A percentile compares a stretch with the other conserved stretches of the same genome.
phyloP scores from a whole-genome alignment of 2,329 filamentous ascomycete species.

The Achaetomium macrosporum region DNA sequence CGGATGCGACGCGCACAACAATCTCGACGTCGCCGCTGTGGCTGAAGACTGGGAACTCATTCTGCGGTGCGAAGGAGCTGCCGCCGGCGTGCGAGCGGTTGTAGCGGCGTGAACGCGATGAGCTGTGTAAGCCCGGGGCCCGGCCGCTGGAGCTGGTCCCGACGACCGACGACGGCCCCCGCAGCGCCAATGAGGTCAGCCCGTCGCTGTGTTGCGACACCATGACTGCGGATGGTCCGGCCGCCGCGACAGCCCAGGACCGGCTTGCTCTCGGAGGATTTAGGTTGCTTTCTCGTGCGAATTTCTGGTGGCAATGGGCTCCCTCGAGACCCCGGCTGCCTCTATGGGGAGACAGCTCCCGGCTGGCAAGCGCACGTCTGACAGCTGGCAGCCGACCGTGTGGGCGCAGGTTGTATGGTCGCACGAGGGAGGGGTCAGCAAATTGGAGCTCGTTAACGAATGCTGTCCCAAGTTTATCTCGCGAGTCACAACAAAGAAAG shows the following conservation, averaged over 20 bases:
- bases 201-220: slow-evolving; percentile 30
- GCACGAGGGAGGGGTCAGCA: slow-evolving; percentile 19
- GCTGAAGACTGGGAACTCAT: slow-evolving; percentile 88
- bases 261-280: slow-evolving; percentile 1
- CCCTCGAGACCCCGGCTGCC: slow-evolving; percentile 16
- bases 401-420: slow-evolving; percentile 8
- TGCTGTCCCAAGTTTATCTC: background rate
- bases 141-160: slow-evolving; percentile 23
- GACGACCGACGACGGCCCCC: slow-evolving; percentile 30
- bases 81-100: slow-evolving; percentile 77
- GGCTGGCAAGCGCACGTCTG: slow-evolving; percentile 9
- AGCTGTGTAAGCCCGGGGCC: slow-evolving; percentile 21
- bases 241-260: slow-evolving; percentile 2
- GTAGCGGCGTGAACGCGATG: slow-evolving; percentile 47
- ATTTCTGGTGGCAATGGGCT: background rate
- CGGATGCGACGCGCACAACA: slow-evolving; percentile 57
- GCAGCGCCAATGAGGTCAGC: slow-evolving; percentile 30
- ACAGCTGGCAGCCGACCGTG: slow-evolving; percentile 20
- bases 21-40: slow-evolving; percentile 93
- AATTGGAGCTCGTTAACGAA: background rate
- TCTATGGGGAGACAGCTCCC: slow-evolving; percentile 6
- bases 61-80: slow-evolving; percentile 63
- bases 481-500: slow-evolving; percentile 3
- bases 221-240: slow-evolving; percentile 26
- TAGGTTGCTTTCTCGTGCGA: background rate